Percentiles rank a stretch among this genome's conserved stretches.
Evolutionary conservation across 441 rosid genomes (phyloP).

Genomic region (Erysimum cheiri): DNA sequence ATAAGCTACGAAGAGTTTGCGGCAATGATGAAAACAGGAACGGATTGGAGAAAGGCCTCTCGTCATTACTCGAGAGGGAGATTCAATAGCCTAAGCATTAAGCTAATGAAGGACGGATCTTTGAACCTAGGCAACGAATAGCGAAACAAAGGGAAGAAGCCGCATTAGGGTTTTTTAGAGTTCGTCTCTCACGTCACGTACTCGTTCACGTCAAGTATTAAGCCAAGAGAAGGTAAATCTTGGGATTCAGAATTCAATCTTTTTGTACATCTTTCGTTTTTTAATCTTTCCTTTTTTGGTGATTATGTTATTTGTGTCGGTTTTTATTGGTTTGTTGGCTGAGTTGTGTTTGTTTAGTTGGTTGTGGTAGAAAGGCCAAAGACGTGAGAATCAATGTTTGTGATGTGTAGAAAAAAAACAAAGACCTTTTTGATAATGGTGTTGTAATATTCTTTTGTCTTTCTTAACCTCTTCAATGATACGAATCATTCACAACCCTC

Average conservation of each 20-base stretch:
- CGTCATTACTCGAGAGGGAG: constrained; percentile 99
- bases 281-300: constrained; percentile 26
- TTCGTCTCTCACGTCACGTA: constrained; percentile 32
- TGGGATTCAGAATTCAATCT: constrained; percentile 36
- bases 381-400: constrained; percentile 39
- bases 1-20: constrained; percentile 97
- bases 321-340: constrained; percentile 37
- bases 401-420: constrained; percentile 40
- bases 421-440: constrained; percentile 36
- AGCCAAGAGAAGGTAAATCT: constrained; percentile 40
- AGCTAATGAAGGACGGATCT: constrained; percentile 97
- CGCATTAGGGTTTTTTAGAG: constrained; percentile 32
- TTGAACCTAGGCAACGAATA: constrained; percentile 72
- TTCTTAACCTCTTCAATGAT: constrained; percentile 17
- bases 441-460: constrained; percentile 36
- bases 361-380: constrained; percentile 39
- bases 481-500: constrained; percentile 12
- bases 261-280: constrained; percentile 43
- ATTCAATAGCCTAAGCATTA: constrained; percentile 96
- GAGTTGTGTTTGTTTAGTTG: constrained; percentile 41
- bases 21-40: constrained; percentile 99
- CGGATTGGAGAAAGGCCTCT: constrained; percentile 99
- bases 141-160: constrained; percentile 33
- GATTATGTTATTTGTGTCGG: constrained; percentile 32
- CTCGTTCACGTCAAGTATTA: constrained; percentile 36